Conservation (phyloP, 1,284 basidiomycete species). For the Heliocybe sulcata region DNA sequence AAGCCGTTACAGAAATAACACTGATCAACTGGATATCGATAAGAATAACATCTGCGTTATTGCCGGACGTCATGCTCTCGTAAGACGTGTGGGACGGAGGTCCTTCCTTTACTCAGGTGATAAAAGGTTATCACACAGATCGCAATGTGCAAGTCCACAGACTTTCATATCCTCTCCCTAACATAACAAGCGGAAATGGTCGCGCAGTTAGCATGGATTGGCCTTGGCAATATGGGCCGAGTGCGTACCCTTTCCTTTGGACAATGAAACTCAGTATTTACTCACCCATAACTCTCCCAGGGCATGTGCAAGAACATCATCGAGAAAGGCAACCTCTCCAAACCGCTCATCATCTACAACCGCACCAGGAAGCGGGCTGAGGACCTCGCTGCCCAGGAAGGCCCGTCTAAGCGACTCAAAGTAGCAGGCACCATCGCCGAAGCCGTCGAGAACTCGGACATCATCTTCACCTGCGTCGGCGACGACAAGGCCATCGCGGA, state of each 20-base stretch:
- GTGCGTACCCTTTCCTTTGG: background rate
- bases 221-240: background rate
- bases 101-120: too few relatives aligned
- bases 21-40: too few relatives aligned
- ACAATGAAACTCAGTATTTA: background rate
- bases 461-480: slow-evolving; percentile 1
- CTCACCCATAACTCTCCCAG: background rate
- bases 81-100: too few relatives aligned
- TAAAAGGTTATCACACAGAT: too few relatives aligned
- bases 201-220: background rate
- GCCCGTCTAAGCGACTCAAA: background rate
- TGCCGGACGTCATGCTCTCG: too few relatives aligned
- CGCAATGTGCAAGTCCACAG: too few relatives aligned
- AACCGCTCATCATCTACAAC: background rate
- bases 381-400: background rate
- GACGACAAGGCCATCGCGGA: background rate
- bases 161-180: too few relatives aligned
- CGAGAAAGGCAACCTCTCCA: background rate
- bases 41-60: too few relatives aligned
- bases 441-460: slow-evolving; percentile 3
- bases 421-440: slow-evolving; percentile 1
- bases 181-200: background rate
- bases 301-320: background rate
- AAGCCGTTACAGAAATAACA: too few relatives aligned
- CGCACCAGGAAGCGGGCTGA: background rate